phyloP scores from a whole-genome alignment of 345 rosid species.

The Arabidopsis arenosa region DNA sequence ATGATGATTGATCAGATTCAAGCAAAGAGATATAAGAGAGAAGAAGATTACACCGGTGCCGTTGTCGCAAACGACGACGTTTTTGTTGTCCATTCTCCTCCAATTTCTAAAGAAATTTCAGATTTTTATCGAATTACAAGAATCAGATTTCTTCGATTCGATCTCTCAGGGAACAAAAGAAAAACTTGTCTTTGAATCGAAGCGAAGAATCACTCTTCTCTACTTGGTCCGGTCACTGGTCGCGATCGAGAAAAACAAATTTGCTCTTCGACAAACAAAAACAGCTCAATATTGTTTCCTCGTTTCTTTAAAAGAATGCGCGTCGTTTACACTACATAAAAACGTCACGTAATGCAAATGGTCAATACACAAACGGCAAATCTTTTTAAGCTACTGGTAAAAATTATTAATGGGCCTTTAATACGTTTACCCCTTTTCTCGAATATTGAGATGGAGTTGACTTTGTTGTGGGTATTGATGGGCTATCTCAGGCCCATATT shows the following conservation, averaged over 20 bases:
- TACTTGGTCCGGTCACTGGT: constrained; percentile 37
- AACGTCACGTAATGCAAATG: constrained; percentile 19
- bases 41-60: constrained; percentile 83
- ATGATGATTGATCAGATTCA: constrained; percentile 8
- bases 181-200: constrained; percentile 28
- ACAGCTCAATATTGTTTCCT: constrained; percentile 20
- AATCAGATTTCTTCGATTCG: constrained; percentile 10
- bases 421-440: background rate
- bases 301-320: background rate
- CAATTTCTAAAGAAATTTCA: background rate
- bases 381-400: background rate
- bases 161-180: background rate
- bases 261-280: background rate
- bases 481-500: background rate
- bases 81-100: constrained; percentile 68
- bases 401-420: constrained; percentile 23
- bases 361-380: background rate
- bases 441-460: too few relatives aligned
- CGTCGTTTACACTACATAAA: constrained; percentile 12
- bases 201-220: constrained; percentile 40
- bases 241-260: constrained; percentile 32
- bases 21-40: background rate
- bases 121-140: background rate
- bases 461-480: too few relatives aligned
- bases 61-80: constrained; percentile 93